A percentile compares a stretch with the other conserved stretches of the same genome.
phyloP scores from a whole-genome alignment of 768 basidiomycete species.

The Mycena floridula region DNA sequence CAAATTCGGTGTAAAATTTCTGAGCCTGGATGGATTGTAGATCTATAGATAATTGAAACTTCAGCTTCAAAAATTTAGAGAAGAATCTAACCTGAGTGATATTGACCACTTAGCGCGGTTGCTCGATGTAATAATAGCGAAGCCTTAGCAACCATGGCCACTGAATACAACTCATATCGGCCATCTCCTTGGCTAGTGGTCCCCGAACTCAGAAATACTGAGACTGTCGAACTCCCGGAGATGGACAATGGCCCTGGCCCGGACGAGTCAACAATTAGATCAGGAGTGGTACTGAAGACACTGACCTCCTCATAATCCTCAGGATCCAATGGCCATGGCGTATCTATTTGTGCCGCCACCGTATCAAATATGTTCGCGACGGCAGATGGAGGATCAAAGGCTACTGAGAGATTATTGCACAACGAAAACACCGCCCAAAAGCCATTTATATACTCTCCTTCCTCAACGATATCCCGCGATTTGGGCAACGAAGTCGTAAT shows the following conservation, averaged over 20 bases:
- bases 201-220: conserved; percentile 37
- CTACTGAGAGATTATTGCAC: conserved; percentile 51
- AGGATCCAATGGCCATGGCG: conserved; percentile 46
- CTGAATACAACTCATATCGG: conserved; percentile 26
- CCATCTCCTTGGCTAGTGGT: conserved; percentile 15
- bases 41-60: not conserved
- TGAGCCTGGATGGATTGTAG: conserved; percentile 27
- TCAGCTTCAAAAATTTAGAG: not conserved
- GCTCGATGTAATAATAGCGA: conserved; percentile 55
- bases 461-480: conserved; percentile 41
- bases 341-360: conserved; percentile 43
- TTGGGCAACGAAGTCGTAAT: conserved; percentile 36
- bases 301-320: conserved; percentile 31
- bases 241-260: conserved; percentile 36
- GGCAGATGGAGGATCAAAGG: conserved; percentile 43
- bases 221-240: conserved; percentile 41
- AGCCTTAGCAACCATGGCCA: conserved; percentile 45
- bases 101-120: conserved; percentile 44
- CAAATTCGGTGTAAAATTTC: conserved; percentile 36
- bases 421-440: conserved; percentile 60
- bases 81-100: conserved; percentile 30
- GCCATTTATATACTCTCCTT: conserved; percentile 62
- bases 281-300: conserved; percentile 3
- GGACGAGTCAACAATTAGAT: conserved; percentile 5
- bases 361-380: conserved; percentile 53